Conservation (phyloP, 345 rosid species). For the Sapria himalayana region DNA sequence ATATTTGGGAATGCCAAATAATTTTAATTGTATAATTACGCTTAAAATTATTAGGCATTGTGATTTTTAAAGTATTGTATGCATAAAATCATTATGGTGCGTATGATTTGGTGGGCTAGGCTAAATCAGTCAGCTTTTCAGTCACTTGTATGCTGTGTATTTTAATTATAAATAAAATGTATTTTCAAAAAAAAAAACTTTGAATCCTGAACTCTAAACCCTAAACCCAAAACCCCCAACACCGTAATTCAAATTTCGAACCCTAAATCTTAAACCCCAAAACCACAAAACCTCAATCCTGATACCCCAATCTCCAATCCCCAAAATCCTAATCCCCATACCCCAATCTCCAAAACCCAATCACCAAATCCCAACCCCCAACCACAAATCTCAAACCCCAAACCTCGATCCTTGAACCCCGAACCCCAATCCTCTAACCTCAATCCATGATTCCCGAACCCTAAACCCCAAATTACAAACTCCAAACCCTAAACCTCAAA, state of each 20-base stretch:
- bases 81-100: no score
- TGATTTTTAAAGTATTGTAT: no score
- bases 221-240: neutral
- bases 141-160: no score
- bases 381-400: constrained; percentile 4
- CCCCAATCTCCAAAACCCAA: neutral
- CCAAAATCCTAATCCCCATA: neutral
- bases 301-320: neutral
- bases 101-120: no score
- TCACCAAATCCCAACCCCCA: neutral
- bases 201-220: constrained; percentile 1
- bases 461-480: constrained; percentile 2
- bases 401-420: constrained; percentile 5
- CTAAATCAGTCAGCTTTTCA: no score
- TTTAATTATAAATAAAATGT: no score
- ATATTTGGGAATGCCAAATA: no score
- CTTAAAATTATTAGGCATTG: no score
- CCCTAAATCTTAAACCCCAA: constrained; percentile 5
- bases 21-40: no score
- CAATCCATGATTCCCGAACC: neutral
- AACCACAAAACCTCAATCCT: constrained; percentile 1
- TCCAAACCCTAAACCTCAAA: constrained; percentile 4
- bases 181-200: no score
- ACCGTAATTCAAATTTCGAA: neutral
- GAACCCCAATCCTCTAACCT: constrained; percentile 5